Percentiles rank a stretch among this genome's conserved stretches.
These are phyloP conservation scores for Lachancea nothofagi DNA, from an alignment of 805 yeast genomes.

Conservation along the genomic window DNA sequence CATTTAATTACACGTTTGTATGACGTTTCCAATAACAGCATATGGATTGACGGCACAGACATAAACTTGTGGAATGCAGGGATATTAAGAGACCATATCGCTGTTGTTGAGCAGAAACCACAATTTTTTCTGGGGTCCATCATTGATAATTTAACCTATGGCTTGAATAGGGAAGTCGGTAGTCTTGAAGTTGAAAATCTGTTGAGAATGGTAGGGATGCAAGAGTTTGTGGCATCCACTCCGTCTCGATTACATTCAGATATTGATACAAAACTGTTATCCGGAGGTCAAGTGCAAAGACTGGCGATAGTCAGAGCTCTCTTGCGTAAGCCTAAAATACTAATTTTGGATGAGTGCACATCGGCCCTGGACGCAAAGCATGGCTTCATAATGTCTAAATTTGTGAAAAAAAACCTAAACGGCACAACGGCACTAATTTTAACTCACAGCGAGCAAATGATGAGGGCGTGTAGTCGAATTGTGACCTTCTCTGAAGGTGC, in stretches of 20 bases:
- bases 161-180: slow-evolving; percentile 32
- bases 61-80: slow-evolving; percentile 41
- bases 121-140: slow-evolving; percentile 69
- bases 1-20: slow-evolving; percentile 53
- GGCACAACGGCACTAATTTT: slow-evolving; percentile 53
- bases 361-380: slow-evolving; percentile 75
- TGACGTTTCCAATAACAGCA: slow-evolving; percentile 34
- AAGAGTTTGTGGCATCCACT: slow-evolving; percentile 48
- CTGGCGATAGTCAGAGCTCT: slow-evolving; percentile 80
- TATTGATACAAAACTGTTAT: slow-evolving; percentile 50
- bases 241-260: slow-evolving; percentile 56
- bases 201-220: slow-evolving; percentile 45
- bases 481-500: slow-evolving; percentile 46
- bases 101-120: slow-evolving; percentile 74
- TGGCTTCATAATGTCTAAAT: slow-evolving; percentile 41
- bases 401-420: slow-evolving; percentile 39
- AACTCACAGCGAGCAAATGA: slow-evolving; percentile 69
- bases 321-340: slow-evolving; percentile 56
- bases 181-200: slow-evolving; percentile 37
- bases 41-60: slow-evolving; percentile 44
- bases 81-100: slow-evolving; percentile 47
- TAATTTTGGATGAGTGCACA: slow-evolving; percentile 81
- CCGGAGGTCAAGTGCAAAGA: slow-evolving; percentile 91
- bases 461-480: slow-evolving; percentile 49
- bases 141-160: slow-evolving; percentile 64